A percentile compares a stretch with the other conserved stretches of the same genome.
Conservation (phyloP, 1,139 yeast genomes). For the Eremothecium cymbalariae region DNA sequence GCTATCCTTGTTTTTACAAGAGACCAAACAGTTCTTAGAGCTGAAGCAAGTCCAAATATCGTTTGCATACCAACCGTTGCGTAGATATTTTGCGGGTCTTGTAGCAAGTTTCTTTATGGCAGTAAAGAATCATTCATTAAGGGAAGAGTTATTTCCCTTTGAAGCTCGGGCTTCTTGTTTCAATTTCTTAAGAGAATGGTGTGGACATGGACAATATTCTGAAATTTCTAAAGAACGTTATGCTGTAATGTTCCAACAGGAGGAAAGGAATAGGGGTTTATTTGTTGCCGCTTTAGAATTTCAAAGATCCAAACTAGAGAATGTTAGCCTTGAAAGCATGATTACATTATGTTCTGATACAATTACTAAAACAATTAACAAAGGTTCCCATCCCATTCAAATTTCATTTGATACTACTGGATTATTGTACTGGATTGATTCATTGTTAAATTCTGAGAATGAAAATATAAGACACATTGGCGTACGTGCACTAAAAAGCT, state of each 20-base stretch:
- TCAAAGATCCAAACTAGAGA: conserved; percentile 64
- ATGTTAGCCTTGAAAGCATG: conserved; percentile 75
- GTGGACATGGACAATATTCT: conserved; percentile 71
- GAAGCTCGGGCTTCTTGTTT: conserved; percentile 81
- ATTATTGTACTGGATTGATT: conserved; percentile 69
- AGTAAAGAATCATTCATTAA: conserved; percentile 32
- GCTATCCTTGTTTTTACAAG: conserved; percentile 55
- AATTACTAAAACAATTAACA: conserved; percentile 44
- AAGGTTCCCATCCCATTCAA: conserved; percentile 33
- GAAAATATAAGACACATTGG: conserved; percentile 61
- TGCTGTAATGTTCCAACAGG: conserved; percentile 45
- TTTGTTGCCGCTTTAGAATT: conserved; percentile 67
- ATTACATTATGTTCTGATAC: conserved; percentile 67
- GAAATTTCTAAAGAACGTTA: conserved; percentile 61
- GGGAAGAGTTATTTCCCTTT: conserved; percentile 62
- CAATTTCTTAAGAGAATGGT: conserved; percentile 84
- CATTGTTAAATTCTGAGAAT: conserved; percentile 51
- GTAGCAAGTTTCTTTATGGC: conserved; percentile 61
- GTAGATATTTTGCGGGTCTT: conserved; percentile 74
- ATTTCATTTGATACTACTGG: conserved; percentile 65
- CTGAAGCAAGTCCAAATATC: conserved; percentile 52
- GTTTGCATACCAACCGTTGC: conserved; percentile 64
- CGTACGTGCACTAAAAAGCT: conserved; percentile 58
- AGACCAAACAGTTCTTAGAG: conserved; percentile 56
- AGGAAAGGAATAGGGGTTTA: conserved; percentile 34